Conservation (phyloP, 371 early-diverging fungal genomes). For the Actinomortierella ambigua region DNA sequence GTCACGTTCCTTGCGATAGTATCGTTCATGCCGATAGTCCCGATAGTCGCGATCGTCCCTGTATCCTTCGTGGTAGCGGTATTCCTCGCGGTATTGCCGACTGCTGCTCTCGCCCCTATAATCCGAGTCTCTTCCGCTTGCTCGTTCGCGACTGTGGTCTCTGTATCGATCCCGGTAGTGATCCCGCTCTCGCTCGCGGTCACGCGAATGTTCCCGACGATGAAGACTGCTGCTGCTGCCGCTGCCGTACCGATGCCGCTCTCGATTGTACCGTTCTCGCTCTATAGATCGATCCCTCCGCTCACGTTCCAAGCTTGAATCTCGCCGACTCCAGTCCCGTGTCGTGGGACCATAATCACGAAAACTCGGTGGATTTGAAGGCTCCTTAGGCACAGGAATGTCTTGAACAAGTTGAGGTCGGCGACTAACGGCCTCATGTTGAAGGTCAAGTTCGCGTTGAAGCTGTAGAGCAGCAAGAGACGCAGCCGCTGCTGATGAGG, state of each 20-base stretch:
- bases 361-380: conserved; percentile 28
- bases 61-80: conserved; percentile 23
- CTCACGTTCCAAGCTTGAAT: conserved; percentile 30
- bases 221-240: no score
- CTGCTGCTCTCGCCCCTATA: conserved; percentile 16
- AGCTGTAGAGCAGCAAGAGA: conserved; percentile 35
- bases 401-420: conserved; percentile 44
- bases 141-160: conserved; percentile 36
- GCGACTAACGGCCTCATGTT: conserved; percentile 35
- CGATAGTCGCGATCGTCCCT: conserved; percentile 35
- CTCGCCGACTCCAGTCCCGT: conserved; percentile 35
- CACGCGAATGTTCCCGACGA: conserved; percentile 20
- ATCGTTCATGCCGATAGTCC: conserved; percentile 13
- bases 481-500: conserved; percentile 25
- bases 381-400: conserved; percentile 28
- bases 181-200: conserved; percentile 28
- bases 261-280: conserved; percentile 14
- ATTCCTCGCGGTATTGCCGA: conserved; percentile 28
- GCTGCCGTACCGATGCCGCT: conserved; percentile 14
- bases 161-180: conserved; percentile 42
- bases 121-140: conserved; percentile 23
- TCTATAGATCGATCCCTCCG: conserved; percentile 35
- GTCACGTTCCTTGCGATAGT: conserved; percentile 14
- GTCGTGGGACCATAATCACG: conserved; percentile 38
- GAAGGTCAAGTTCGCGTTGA: conserved; percentile 30